A percentile compares a stretch with the other conserved stretches of the same genome.
Evolutionary conservation across 129 eudicot species (phyloP).

Genomic region (Centella asiatica): DNA sequence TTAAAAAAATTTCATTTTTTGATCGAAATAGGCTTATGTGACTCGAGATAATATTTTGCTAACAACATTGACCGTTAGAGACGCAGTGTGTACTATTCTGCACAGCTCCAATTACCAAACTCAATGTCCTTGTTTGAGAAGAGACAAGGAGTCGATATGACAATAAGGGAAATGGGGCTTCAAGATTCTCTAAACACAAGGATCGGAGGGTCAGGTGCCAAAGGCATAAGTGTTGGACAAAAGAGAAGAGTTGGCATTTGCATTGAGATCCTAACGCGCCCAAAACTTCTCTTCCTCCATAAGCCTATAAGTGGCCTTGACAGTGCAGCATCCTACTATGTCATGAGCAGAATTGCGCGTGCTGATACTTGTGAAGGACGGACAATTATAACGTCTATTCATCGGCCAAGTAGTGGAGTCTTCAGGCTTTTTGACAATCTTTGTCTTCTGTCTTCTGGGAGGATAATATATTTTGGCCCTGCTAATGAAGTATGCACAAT

Average conservation of each 20-base stretch:
- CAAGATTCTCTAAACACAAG: conserved; percentile 97
- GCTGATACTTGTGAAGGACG: conserved; percentile 87
- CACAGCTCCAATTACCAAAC: conserved; percentile 72
- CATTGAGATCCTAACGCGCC: conserved; percentile 88
- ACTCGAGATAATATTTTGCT: conserved; percentile 95
- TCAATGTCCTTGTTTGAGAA: conserved; percentile 78
- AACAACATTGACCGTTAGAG: conserved; percentile 89
- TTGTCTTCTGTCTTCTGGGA: conserved; percentile 90
- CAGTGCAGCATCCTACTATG: conserved; percentile 97
- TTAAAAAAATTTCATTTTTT: no score
- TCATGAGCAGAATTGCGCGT: conserved; percentile 84
- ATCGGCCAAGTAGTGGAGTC: conserved; percentile 98
- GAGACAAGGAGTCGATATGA: conserved; percentile 71
- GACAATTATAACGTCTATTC: conserved; percentile 94
- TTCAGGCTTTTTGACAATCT: conserved; percentile 85
- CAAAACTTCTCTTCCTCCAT: conserved; percentile 84
- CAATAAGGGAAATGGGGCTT: conserved; percentile 94
- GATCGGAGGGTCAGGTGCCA: conserved; percentile 76
- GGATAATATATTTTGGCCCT: conserved; percentile 85
- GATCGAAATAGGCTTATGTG: conserved; percentile 99
- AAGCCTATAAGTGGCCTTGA: conserved; percentile 98
- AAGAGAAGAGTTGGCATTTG: conserved; percentile 92
- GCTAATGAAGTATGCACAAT: conserved; percentile 67
- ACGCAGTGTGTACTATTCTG: conserved; percentile 84
- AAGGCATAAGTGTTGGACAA: conserved; percentile 95